A percentile compares a stretch with the other conserved stretches of the same genome.
Conservation (phyloP, 2,329 filamentous ascomycete species). For the Periglandula ipomoeae region DNA sequence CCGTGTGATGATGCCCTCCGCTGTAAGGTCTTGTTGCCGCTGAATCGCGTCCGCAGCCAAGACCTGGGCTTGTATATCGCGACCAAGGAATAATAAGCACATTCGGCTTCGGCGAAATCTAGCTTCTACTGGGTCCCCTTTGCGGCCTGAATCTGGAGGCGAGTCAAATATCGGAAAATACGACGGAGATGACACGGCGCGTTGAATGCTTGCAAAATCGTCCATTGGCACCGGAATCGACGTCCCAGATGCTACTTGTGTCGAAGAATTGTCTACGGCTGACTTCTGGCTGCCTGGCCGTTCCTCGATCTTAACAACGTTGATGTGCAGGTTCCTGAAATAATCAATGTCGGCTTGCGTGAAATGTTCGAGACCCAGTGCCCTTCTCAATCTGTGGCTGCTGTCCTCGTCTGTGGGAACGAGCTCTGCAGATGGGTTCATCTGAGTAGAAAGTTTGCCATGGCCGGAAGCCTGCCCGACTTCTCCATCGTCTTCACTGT, state of each 20-base stretch:
- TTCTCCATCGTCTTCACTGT: not conserved
- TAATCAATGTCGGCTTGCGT: not conserved
- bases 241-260: not conserved
- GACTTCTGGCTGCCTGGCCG: too few relatives aligned
- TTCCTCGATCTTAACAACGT: not conserved
- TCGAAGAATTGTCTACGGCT: not conserved
- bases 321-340: not conserved
- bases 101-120: not conserved
- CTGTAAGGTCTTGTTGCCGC: not conserved
- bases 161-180: not conserved
- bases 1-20: conserved; percentile 1
- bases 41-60: not conserved
- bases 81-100: not conserved
- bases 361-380: not conserved
- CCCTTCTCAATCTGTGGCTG: not conserved
- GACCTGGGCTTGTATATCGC: not conserved
- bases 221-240: not conserved
- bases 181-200: not conserved
- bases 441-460: not conserved
- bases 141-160: too few relatives aligned
- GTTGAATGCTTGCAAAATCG: not conserved
- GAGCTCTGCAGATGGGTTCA: too few relatives aligned
- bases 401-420: not conserved
- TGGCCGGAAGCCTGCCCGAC: not conserved
- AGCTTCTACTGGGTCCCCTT: not conserved